Conservation (phyloP, 305 asterid genomes). For the Ilex paraguariensis region DNA sequence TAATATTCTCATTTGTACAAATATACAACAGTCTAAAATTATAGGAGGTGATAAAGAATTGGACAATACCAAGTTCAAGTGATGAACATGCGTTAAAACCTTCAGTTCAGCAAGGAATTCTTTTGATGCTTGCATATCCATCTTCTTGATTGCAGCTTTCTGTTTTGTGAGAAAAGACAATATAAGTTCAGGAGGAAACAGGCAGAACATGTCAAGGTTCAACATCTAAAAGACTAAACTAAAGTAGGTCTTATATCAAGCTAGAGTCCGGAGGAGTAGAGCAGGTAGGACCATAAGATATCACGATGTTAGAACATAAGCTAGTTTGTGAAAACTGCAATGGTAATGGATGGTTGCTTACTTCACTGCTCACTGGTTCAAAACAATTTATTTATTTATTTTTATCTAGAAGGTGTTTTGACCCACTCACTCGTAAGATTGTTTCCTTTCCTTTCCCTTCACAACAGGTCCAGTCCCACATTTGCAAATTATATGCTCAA, state of each 20-base stretch:
- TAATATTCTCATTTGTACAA: neutral
- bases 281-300: neutral
- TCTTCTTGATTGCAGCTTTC: slow-evolving; percentile 82
- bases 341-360: neutral
- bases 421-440: neutral
- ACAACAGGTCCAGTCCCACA: neutral
- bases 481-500: no score
- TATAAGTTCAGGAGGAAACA: slow-evolving; percentile 3
- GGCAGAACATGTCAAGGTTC: neutral
- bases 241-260: neutral
- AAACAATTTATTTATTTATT: no score
- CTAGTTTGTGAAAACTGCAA: neutral
- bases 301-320: neutral
- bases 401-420: no score
- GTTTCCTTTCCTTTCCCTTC: neutral
- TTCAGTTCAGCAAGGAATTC: slow-evolving; percentile 79
- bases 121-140: slow-evolving; percentile 93
- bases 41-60: neutral
- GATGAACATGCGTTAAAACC: slow-evolving; percentile 85
- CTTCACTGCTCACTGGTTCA: neutral
- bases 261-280: neutral
- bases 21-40: neutral
- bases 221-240: neutral
- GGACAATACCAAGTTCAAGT: slow-evolving; percentile 69
- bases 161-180: slow-evolving; percentile 21